Percentiles rank a stretch among this genome's conserved stretches.
phyloP scores from a whole-genome alignment of 2,329 filamentous ascomycete genomes.

The Dactylellina sp. region DNA sequence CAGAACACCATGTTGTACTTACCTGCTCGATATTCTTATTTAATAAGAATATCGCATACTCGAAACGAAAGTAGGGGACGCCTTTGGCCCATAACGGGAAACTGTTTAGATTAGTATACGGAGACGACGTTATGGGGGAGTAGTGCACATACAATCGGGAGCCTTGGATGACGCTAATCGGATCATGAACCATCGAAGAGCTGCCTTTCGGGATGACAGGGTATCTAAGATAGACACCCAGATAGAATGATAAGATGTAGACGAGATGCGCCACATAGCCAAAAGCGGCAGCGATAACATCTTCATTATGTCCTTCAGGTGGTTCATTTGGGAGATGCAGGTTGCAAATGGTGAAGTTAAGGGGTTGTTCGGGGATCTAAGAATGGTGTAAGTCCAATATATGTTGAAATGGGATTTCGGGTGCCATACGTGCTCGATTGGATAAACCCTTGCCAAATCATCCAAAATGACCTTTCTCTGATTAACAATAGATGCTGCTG shows the following conservation, averaged over 20 bases:
- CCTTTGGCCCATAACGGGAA: conserved; percentile 83
- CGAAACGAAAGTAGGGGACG: conserved; percentile 86
- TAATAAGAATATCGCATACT: conserved; percentile 94
- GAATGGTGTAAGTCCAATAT: conserved; percentile 3
- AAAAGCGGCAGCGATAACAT: conserved; percentile 81
- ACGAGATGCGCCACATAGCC: conserved; percentile 82
- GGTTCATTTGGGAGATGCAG: conserved; percentile 82
- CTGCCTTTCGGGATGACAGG: conserved; percentile 79
- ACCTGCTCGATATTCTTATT: conserved; percentile 87
- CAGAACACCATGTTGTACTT: conserved; percentile 7
- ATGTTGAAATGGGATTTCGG: neutral
- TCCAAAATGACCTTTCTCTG: conserved; percentile 89
- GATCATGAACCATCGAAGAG: conserved; percentile 79
- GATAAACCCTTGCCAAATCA: conserved; percentile 81
- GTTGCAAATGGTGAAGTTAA: conserved; percentile 85
- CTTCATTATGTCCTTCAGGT: conserved; percentile 78
- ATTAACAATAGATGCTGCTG: conserved; percentile 77
- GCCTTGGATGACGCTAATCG: conserved; percentile 67
- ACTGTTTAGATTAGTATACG: conserved; percentile 68
- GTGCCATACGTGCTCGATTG: conserved; percentile 73
- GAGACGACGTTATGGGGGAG: neutral
- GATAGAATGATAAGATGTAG: conserved; percentile 82
- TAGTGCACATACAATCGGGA: conserved; percentile 55
- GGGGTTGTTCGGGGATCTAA: conserved; percentile 69
- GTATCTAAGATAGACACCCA: conserved; percentile 82